phyloP scores from a whole-genome alignment of 768 basidiomycete species.

The Cystoderma amianthinum region DNA sequence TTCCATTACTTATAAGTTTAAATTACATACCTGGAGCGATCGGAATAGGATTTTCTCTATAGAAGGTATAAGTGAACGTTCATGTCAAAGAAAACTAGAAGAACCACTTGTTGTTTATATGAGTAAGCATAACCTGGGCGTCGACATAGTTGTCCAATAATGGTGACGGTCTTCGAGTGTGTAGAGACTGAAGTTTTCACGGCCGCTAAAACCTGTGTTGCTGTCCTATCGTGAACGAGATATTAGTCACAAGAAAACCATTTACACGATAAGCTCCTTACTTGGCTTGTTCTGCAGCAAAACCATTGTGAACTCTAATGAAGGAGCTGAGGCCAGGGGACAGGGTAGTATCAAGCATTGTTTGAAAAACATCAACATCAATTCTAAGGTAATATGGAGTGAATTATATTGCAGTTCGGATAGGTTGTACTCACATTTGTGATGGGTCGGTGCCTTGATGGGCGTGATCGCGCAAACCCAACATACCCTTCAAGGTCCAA shows the following conservation, averaged over 20 bases:
- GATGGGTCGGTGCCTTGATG: constrained; percentile 18
- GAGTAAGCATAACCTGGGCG: constrained; percentile 10
- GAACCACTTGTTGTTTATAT: constrained; percentile 13
- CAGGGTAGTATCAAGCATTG: constrained; percentile 22
- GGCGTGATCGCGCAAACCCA: constrained; percentile 1
- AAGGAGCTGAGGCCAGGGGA: constrained; percentile 36
- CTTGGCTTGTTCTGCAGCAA: constrained; percentile 34
- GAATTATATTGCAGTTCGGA: too few relatives aligned
- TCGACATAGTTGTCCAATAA: constrained; percentile 32
- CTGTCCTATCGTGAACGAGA: too few relatives aligned
- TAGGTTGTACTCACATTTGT: constrained; percentile 28
- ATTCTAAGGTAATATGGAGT: constrained; percentile 22
- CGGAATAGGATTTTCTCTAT: constrained; percentile 21
- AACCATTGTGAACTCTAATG: constrained; percentile 37
- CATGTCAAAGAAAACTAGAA: too few relatives aligned
- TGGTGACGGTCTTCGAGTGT: constrained; percentile 25
- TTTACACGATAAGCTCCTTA: constrained; percentile 12
- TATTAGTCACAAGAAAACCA: too few relatives aligned
- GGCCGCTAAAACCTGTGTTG: constrained; percentile 28
- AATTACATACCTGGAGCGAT: constrained; percentile 18
- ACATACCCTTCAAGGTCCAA: neutral
- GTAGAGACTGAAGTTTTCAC: constrained; percentile 26
- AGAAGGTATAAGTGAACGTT: too few relatives aligned
- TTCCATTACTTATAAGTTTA: too few relatives aligned
- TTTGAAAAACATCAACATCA: constrained; percentile 25